Percentiles rank a stretch among this genome's conserved stretches.
These are phyloP conservation scores for Aegilops umbellulata DNA, from an alignment of 176 grass and related monocot genomes.

Conservation along the genomic window DNA sequence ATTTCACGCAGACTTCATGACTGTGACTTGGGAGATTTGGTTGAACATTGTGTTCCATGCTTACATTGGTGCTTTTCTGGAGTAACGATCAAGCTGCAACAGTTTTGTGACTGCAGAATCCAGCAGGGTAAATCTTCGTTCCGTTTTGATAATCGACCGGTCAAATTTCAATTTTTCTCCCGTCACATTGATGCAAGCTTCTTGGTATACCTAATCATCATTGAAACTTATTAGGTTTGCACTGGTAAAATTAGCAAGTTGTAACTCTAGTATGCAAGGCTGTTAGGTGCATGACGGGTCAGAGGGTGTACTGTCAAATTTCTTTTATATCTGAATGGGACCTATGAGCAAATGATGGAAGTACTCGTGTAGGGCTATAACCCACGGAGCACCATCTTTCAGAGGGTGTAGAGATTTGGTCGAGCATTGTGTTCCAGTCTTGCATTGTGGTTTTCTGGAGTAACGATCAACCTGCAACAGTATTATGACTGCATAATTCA, in stretches of 20 bases:
- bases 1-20: not conserved
- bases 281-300: not conserved
- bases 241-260: not conserved
- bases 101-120: not conserved
- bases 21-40: not conserved
- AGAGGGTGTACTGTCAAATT: not conserved
- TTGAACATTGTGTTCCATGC: not conserved
- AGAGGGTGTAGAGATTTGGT: not conserved
- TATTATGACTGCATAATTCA: not conserved
- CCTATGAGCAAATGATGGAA: not conserved
- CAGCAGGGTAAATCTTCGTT: not conserved
- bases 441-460: not conserved
- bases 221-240: not conserved
- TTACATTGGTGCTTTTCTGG: not conserved
- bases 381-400: not conserved
- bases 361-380: conserved; percentile 20
- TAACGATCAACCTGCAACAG: not conserved
- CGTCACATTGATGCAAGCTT: not conserved
- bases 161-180: not conserved
- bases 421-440: too few species aligned
- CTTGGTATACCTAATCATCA: not conserved
- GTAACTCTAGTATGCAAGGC: not conserved
- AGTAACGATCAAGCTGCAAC: not conserved
- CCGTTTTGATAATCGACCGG: not conserved
- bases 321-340: conserved; percentile 19